A percentile compares a stretch with the other conserved stretches of the same genome.
Evolutionary conservation across 2,329 filamentous ascomycete species (phyloP).

Genomic region (Penicillium nordicum): DNA sequence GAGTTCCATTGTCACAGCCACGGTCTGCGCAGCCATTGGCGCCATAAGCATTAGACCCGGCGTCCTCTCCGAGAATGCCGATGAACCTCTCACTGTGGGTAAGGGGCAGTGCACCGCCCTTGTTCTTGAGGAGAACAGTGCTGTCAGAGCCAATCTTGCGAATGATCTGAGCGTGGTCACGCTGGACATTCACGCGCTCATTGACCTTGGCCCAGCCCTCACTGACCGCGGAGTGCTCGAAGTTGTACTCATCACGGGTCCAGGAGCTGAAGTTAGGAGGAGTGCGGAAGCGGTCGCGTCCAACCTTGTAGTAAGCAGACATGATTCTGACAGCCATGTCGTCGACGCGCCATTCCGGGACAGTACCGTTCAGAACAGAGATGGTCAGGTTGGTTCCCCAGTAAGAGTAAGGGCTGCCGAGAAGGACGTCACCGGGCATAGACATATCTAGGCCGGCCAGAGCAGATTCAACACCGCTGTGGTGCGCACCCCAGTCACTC

Average conservation of each 20-base stretch:
- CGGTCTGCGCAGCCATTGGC: constrained; percentile 76
- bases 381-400: constrained; percentile 88
- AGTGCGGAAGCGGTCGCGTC: constrained; percentile 50
- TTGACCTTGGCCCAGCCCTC: constrained; percentile 66
- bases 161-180: constrained; percentile 68
- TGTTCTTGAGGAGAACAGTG: constrained; percentile 87
- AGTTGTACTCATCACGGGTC: constrained; percentile 73
- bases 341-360: constrained; percentile 82
- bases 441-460: constrained; percentile 74
- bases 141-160: constrained; percentile 74
- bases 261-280: constrained; percentile 85
- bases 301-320: constrained; percentile 63
- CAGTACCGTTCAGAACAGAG: constrained; percentile 81
- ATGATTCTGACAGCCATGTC: constrained; percentile 86
- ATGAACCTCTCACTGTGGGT: constrained; percentile 69
- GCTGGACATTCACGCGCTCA: constrained; percentile 78
- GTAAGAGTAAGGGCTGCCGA: constrained; percentile 68
- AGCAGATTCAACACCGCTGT: constrained; percentile 64
- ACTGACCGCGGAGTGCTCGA: constrained; percentile 60
- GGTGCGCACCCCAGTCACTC: constrained; percentile 74
- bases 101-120: constrained; percentile 65
- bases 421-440: constrained; percentile 78
- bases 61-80: constrained; percentile 78
- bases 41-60: constrained; percentile 68
- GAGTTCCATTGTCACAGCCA: constrained; percentile 57